Evolutionary conservation across 2,329 filamentous ascomycete genomes (phyloP), one percentile per base, ranked within the genome.

Genomic region (Metarhizium sp.): DNA sequence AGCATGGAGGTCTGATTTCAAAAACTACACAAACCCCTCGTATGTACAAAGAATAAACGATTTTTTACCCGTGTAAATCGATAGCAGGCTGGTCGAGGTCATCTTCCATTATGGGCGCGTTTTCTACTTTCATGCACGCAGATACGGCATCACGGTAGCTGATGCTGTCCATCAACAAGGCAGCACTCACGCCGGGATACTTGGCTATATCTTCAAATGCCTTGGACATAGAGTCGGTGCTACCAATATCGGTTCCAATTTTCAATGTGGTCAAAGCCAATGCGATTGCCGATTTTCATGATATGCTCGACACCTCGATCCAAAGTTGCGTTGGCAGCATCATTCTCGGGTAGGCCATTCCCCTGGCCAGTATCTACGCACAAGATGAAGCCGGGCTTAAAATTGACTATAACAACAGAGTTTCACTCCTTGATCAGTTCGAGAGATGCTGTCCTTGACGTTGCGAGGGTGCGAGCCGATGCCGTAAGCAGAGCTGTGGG

Each of bases 391-490:
- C 85, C 84, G 0, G 90, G 89, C 16, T 81, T 76, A 65, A 96
- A 95, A 68, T 95, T 96, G 59, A 96, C 83, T 90, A 96, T 95
- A 53, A 96, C 88, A 10, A 97, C 64, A 3, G 87, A 87, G 59
- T 86, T 81, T 2, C 79, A 82, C 63, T 81, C 69, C 68, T 88
- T 89, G 42, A 96, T 88, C 1, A 94, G 75, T 43, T 86, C 73
- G 7, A 97, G 75, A 14, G 25, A 96, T 83, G 55, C 92, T 81
- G 60, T 97, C 91, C 1, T 89, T 88, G 7, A 95, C 92, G 63
- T 97, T 97, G 38, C 92, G 82, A 10, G 91, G 90, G 70, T 96
- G 91, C 7, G 89, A 89, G 66, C 91, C 96, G 25, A 96, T 66
- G 2, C 82, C 78, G 63, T 88, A 86, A 25, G 25, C 25, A 25